Evolutionary conservation across 2,329 filamentous ascomycete species (phyloP).

Genomic region (Fusarium buxicola): DNA sequence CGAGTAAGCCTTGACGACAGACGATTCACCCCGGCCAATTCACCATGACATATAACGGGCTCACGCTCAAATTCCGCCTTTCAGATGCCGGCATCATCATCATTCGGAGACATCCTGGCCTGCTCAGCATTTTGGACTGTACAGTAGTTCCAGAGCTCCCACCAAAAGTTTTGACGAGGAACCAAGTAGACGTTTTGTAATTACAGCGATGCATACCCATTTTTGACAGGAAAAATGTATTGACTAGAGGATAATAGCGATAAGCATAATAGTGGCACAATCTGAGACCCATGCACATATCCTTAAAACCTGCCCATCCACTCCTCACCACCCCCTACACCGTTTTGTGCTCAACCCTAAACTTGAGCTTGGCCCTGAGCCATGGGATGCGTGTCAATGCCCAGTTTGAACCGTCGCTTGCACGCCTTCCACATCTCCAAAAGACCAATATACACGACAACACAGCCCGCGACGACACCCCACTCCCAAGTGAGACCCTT

Average conservation of each 20-base stretch:
- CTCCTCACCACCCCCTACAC: slow-evolving; percentile 7
- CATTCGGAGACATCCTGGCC: slow-evolving; percentile 16
- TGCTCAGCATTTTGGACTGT: slow-evolving; percentile 14
- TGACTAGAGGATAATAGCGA: slow-evolving; percentile 47
- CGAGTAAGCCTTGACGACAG: slow-evolving; percentile 34
- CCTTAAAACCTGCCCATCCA: slow-evolving; percentile 48
- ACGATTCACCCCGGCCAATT: slow-evolving; percentile 4
- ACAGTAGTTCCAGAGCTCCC: slow-evolving; percentile 22
- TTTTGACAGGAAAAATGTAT: slow-evolving; percentile 47
- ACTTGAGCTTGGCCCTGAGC: slow-evolving; percentile 33
- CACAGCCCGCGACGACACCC: slow-evolving; percentile 72
- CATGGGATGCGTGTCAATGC: slow-evolving; percentile 44
- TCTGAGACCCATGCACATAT: slow-evolving; percentile 43
- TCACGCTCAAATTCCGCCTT: slow-evolving; percentile 18
- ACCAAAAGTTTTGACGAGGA: slow-evolving; percentile 31
- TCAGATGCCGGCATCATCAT: slow-evolving; percentile 37
- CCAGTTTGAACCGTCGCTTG: slow-evolving; percentile 64
- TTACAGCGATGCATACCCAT: slow-evolving; percentile 30
- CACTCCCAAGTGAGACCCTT: slow-evolving; percentile 77
- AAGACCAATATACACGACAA: slow-evolving; percentile 70
- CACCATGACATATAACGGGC: background rate
- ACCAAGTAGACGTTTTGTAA: slow-evolving; percentile 37
- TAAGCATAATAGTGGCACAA: slow-evolving; percentile 45
- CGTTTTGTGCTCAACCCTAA: slow-evolving; percentile 13
- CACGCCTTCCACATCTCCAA: slow-evolving; percentile 77